Percentiles rank a stretch among this genome's conserved stretches.
phyloP scores from a whole-genome alignment of 1,284 basidiomycete genomes.

The Fomes fomentarius region DNA sequence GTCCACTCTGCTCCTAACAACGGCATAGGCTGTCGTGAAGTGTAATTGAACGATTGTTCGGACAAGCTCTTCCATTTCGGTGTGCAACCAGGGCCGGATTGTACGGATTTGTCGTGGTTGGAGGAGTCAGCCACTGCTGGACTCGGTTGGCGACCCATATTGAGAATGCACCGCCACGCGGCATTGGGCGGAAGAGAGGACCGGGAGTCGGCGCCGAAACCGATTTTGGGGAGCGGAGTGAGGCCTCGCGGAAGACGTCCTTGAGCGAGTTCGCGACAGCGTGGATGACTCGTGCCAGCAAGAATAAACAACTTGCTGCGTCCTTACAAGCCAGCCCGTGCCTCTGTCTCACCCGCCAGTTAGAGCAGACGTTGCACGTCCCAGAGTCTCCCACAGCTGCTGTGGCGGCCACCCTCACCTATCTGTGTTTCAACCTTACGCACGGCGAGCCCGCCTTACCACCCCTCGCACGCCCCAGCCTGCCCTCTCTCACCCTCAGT shows the following conservation, averaged over 20 bases:
- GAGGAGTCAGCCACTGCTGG: no score
- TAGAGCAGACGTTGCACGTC: no score
- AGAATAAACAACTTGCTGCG: conserved; percentile 12
- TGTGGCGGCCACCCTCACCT: conserved; percentile 7
- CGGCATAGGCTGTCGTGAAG: no score
- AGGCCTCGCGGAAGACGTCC: background rate
- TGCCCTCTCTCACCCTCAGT: conserved; percentile 2
- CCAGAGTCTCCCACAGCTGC: background rate
- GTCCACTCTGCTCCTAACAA: no score
- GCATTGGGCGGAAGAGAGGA: background rate
- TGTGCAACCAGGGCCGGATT: no score
- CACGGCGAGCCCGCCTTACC: conserved; percentile 2
- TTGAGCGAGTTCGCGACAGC: background rate
- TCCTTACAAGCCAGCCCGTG: no score
- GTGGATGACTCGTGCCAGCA: conserved; percentile 18
- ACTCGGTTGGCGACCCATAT: background rate
- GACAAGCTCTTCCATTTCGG: no score
- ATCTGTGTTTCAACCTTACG: conserved; percentile 18
- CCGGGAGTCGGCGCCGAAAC: no score
- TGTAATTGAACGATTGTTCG: no score
- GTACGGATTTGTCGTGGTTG: no score
- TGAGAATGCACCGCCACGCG: background rate
- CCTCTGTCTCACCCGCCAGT: no score
- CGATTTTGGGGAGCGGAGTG: background rate
- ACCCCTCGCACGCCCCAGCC: conserved; percentile 1